phyloP scores from a whole-genome alignment of 148 eudicot species.

The Silene uniflora region DNA sequence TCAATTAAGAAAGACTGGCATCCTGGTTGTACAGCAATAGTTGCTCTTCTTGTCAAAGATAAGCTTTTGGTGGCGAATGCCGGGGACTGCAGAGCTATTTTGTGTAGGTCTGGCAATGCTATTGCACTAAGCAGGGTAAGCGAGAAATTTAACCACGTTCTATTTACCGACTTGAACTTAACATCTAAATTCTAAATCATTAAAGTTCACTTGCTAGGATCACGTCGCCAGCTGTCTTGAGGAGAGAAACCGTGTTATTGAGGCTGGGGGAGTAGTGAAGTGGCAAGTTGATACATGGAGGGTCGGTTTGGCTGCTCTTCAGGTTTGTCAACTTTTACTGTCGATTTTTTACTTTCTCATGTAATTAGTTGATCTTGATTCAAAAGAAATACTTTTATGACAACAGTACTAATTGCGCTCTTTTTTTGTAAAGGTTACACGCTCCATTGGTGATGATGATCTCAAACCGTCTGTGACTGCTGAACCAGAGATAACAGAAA shows the following conservation, averaged over 20 bases:
- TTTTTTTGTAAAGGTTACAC: conserved; percentile 65
- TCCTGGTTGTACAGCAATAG: conserved; percentile 95
- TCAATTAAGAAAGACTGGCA: conserved; percentile 69
- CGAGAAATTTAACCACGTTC: not conserved
- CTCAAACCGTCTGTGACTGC: conserved; percentile 95
- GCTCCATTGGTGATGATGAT: conserved; percentile 98
- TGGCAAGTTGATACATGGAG: conserved; percentile 97
- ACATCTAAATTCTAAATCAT: conserved; percentile 22
- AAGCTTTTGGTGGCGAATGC: conserved; percentile 85
- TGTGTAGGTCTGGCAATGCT: conserved; percentile 64
- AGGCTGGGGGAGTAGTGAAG: conserved; percentile 70
- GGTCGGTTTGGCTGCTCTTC: conserved; percentile 91
- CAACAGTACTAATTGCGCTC: conserved; percentile 4
- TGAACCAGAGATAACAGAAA: conserved; percentile 90
- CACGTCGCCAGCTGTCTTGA: conserved; percentile 80
- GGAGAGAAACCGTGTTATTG: conserved; percentile 72
- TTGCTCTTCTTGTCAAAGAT: conserved; percentile 60
- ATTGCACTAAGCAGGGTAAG: conserved; percentile 82
- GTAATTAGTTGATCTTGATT: not conserved
- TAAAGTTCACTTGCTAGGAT: conserved; percentile 48
- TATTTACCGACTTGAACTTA: not conserved
- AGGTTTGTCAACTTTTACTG: conserved; percentile 40
- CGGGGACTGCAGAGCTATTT: conserved; percentile 88
- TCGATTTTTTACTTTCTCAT: conserved; percentile 12
- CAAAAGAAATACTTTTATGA: not conserved